phyloP scores from a whole-genome alignment of 768 basidiomycete genomes.

The Lactarius hengduanensis region DNA sequence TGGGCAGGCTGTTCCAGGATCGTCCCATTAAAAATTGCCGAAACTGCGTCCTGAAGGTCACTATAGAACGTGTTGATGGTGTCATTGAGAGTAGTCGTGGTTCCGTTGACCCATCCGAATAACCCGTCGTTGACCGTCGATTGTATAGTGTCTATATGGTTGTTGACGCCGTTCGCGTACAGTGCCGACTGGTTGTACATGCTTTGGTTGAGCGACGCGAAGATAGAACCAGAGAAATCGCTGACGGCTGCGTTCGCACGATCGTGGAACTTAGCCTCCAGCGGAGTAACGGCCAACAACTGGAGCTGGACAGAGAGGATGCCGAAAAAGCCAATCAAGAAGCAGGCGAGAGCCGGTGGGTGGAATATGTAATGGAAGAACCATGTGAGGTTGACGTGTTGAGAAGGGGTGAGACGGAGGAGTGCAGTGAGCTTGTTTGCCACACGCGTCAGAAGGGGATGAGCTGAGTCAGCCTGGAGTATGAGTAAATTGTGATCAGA shows the following conservation, averaged over 20 bases:
- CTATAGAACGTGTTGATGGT: constrained; percentile 86
- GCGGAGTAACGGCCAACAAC: constrained; percentile 70
- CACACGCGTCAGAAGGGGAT: constrained; percentile 72
- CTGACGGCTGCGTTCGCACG: constrained; percentile 58
- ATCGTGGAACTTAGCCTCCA: constrained; percentile 65
- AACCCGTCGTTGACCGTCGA: constrained; percentile 78
- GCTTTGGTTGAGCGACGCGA: constrained; percentile 71
- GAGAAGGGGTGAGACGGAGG: constrained; percentile 55
- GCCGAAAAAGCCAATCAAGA: constrained; percentile 92
- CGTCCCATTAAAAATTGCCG: constrained; percentile 77
- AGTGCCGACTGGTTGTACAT: constrained; percentile 78
- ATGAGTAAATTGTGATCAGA: constrained; percentile 78
- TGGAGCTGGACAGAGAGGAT: constrained; percentile 86
- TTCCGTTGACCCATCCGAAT: constrained; percentile 94
- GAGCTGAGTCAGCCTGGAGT: constrained; percentile 62
- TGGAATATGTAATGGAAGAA: constrained; percentile 91
- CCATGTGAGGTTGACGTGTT: constrained; percentile 78
- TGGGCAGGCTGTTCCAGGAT: constrained; percentile 78
- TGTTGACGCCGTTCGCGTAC: constrained; percentile 80
- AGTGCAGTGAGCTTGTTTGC: constrained; percentile 50
- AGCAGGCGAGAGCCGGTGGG: constrained; percentile 84
- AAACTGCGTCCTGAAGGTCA: constrained; percentile 79
- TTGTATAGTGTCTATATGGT: constrained; percentile 67
- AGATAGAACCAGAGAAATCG: constrained; percentile 70
- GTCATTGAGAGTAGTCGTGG: constrained; percentile 82